Conservation (phyloP, 129 eudicot species). For the Solidago caesia region DNA sequence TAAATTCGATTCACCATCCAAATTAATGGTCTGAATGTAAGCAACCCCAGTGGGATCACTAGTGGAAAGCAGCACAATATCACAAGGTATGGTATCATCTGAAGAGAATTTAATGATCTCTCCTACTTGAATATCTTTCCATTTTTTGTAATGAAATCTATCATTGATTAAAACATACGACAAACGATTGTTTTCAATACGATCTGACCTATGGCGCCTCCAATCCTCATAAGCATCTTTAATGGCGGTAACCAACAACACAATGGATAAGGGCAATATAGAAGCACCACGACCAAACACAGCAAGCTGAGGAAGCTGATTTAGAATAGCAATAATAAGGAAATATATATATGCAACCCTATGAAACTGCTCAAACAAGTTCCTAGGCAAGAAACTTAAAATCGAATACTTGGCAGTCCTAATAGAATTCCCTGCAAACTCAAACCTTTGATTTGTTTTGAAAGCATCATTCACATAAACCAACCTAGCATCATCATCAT, state of each 20-base stretch:
- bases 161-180: slow-evolving; percentile 55
- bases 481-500: slow-evolving; percentile 83
- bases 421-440: slow-evolving; percentile 80
- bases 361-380: slow-evolving; percentile 91
- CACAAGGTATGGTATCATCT: slow-evolving; percentile 88
- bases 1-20: slow-evolving; percentile 92
- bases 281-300: slow-evolving; percentile 94
- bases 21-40: slow-evolving; percentile 83
- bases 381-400: slow-evolving; percentile 83
- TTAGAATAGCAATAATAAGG: slow-evolving; percentile 78
- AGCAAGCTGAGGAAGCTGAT: slow-evolving; percentile 94
- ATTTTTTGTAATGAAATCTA: slow-evolving; percentile 57
- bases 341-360: slow-evolving; percentile 93
- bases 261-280: slow-evolving; percentile 72
- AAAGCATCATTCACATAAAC: slow-evolving; percentile 68
- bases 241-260: slow-evolving; percentile 78
- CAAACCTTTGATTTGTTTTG: slow-evolving; percentile 74
- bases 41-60: slow-evolving; percentile 98
- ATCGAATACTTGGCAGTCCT: slow-evolving; percentile 77
- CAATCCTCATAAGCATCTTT: slow-evolving; percentile 97
- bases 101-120: slow-evolving; percentile 73
- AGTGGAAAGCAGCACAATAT: slow-evolving; percentile 85
- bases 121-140: slow-evolving; percentile 84
- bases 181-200: slow-evolving; percentile 72
- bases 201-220: slow-evolving; percentile 81